Base-by-base conservation (phyloP, 768 basidiomycete genomes). In the Cystofilobasidium bisporidii region DNA sequence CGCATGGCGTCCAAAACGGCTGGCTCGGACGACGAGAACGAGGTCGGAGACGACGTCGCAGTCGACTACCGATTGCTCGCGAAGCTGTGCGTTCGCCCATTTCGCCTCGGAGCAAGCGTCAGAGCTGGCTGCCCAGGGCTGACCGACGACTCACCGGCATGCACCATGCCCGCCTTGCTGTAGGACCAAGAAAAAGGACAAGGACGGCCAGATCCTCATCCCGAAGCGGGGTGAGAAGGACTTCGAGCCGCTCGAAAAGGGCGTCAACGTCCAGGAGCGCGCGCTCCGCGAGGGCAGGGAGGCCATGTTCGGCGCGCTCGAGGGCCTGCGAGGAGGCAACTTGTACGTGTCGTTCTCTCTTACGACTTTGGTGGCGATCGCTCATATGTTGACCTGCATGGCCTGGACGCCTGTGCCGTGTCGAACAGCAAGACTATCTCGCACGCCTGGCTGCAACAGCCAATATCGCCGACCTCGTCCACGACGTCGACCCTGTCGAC, bases 181-280 rank as follows among this genome's bases (percentile, higher is more conserved):
- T 64, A 32, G 30, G 43, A 32, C 64, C 71, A 61, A 30, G 55
- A 33, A 74, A 73, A 61, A 48, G 47, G 47, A 56, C 53, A 56
- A 56, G 28, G 53, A 56, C 30, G 53, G 53, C 53, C 53, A 56
- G 28, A 74, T 78, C 2, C 80, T 88, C 9, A 93, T 99, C 61
- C 96, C 96, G 9, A 93, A 89, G 76, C 84, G 96, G 32, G 96
- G 96, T 1, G 96, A 98, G 77, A 98, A 99, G 75, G 93, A 98
- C 71, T 98, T 91, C 71, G 94, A 98, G 75, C 96, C 96, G 1
- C 81, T 71, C 73, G 79, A 61, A 79, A 81, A 63, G 80, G 76
- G 76, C 6, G 73, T 74, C 0, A 78, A 77, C 38, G 73, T 78
- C 26, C 96, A 98, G 74, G 78, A 84, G 32, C 87, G 90, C 78